phyloP scores from a whole-genome alignment of 306 rosid genomes.

The Ormosia emarginata region DNA sequence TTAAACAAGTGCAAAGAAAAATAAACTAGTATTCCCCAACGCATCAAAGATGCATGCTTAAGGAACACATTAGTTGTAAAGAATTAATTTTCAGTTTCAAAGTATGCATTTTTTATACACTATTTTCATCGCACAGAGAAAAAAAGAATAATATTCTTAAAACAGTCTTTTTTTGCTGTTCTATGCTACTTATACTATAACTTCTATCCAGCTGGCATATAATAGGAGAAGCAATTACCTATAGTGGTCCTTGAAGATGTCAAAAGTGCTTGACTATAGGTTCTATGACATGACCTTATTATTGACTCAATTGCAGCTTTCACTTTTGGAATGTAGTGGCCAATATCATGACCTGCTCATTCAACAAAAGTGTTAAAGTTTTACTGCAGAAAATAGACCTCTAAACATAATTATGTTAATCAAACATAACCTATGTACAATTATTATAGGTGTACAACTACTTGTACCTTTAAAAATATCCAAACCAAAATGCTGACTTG shows the following conservation, averaged over 20 bases:
- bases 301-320: constrained; percentile 94
- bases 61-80: background rate
- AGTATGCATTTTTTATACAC: background rate
- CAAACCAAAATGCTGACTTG: constrained; percentile 80
- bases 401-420: background rate
- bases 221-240: constrained; percentile 53
- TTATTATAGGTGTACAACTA: constrained; percentile 14
- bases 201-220: constrained; percentile 20
- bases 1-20: background rate
- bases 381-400: background rate
- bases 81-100: background rate
- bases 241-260: constrained; percentile 92
- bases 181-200: constrained; percentile 7
- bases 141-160: background rate
- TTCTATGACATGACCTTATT: constrained; percentile 77
- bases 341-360: constrained; percentile 84
- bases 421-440: background rate
- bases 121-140: background rate
- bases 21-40: background rate
- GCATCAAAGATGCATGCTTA: background rate
- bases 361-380: constrained; percentile 33
- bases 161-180: background rate
- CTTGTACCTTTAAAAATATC: constrained; percentile 80
- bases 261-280: constrained; percentile 89
- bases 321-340: constrained; percentile 93